Conservation (phyloP, 495 filamentous ascomycete genomes). For the Talaromyces wortmannii region DNA sequence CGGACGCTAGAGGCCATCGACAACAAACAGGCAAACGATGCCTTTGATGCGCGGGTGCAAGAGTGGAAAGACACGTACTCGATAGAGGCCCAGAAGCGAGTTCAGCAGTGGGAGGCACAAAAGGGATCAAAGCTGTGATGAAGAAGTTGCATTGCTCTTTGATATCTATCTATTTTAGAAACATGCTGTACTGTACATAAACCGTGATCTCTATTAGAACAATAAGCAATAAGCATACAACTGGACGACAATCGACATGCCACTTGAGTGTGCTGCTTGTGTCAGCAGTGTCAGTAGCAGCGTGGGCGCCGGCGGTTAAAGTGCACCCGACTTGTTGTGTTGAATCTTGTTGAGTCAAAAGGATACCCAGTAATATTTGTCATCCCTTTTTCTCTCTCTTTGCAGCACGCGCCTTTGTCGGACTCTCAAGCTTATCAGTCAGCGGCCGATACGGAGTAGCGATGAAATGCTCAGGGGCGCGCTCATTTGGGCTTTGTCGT, state of each 20-base stretch:
- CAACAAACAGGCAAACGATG: conserved; percentile 27
- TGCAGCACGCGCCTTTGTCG: conserved; percentile 20
- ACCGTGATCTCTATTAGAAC: conserved; percentile 1
- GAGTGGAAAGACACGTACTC: conserved; percentile 26
- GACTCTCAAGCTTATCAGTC: conserved; percentile 56
- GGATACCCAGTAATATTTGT: conserved; percentile 6
- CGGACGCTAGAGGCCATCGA: conserved; percentile 50
- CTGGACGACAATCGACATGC: not conserved
- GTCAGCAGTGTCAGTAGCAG: not conserved
- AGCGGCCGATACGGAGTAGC: conserved; percentile 72
- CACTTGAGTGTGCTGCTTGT: not conserved
- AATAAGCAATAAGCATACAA: not conserved
- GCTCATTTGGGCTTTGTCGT: conserved; percentile 25
- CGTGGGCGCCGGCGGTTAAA: not conserved
- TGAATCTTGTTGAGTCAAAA: not conserved
- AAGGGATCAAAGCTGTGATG: conserved; percentile 39
- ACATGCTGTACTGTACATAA: conserved; percentile 3
- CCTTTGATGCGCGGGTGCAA: conserved; percentile 12
- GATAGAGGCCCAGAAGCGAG: conserved; percentile 17
- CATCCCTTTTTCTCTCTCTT: conserved; percentile 29
- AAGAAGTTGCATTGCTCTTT: conserved; percentile 2
- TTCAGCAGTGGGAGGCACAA: conserved; percentile 34
- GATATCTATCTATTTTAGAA: not conserved
- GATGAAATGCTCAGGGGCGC: conserved; percentile 49
- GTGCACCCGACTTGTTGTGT: not conserved